These are phyloP conservation scores for Aspergillus pseudonomiae DNA, from an alignment of 2,329 filamentous ascomycete genomes.

Conservation along the genomic window DNA sequence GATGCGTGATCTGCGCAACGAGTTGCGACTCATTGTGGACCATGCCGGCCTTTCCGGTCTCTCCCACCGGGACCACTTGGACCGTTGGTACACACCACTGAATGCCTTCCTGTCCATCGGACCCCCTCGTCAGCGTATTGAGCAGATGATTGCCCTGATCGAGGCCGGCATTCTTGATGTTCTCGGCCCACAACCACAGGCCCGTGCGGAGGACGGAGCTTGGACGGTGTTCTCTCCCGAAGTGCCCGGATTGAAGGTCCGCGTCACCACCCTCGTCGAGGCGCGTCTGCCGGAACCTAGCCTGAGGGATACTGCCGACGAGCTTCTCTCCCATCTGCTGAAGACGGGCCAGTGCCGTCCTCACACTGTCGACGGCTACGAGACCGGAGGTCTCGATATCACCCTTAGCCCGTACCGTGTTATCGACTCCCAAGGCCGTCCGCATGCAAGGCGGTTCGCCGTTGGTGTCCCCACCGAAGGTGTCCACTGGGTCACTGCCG, in stretches of 20 bases:
- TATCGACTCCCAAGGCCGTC: not conserved
- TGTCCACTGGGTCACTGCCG: not conserved
- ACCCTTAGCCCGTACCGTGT: not conserved
- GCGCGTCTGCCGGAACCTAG: not conserved
- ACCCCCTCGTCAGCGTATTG: constrained; percentile 7
- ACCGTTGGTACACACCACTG: constrained; percentile 7
- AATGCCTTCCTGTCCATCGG: constrained; percentile 7
- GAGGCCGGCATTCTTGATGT: constrained; percentile 4
- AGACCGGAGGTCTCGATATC: not conserved
- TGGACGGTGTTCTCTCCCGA: not conserved
- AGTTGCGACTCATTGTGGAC: constrained; percentile 3
- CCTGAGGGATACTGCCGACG: not conserved
- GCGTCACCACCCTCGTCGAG: not conserved
- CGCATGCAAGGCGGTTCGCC: not conserved
- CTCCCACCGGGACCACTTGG: constrained; percentile 6
- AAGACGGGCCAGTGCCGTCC: constrained; percentile 1
- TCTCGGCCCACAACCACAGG: not conserved
- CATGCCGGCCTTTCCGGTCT: not conserved
- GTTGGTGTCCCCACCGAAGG: constrained; percentile 1
- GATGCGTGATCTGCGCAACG: constrained; percentile 1
- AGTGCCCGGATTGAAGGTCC: not conserved
- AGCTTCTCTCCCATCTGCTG: not conserved
- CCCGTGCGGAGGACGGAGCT: not conserved
- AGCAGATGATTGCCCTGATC: constrained; percentile 9
- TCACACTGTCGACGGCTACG: not conserved